A percentile compares a stretch with the other conserved stretches of the same genome.
These are phyloP conservation scores for Infundibulicybe gibba DNA, from an alignment of 768 basidiomycete species.

Conservation along the genomic window DNA sequence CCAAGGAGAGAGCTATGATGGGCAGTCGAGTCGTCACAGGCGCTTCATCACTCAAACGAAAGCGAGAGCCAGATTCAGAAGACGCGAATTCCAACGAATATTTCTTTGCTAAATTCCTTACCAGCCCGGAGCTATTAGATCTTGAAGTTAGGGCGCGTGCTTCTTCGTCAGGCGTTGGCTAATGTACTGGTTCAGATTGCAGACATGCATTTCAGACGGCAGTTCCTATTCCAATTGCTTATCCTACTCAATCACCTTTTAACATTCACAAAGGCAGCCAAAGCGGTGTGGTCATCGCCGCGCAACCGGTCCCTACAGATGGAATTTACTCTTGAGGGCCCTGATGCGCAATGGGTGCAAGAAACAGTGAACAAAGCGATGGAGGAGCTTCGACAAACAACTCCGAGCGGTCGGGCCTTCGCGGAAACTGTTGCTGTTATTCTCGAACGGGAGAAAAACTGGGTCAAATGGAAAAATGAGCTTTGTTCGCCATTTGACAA, in stretches of 20 bases:
- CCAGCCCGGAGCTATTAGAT: conserved; percentile 80
- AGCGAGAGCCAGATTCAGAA: conserved; percentile 57
- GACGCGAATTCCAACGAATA: conserved; percentile 64
- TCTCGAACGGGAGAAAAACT: conserved; percentile 82
- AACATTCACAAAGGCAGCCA: conserved; percentile 67
- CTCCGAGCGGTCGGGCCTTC: conserved; percentile 75
- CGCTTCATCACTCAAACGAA: conserved; percentile 51
- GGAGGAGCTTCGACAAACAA: conserved; percentile 66
- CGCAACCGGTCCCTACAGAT: conserved; percentile 81
- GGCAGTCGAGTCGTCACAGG: conserved; percentile 54
- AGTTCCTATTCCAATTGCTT: conserved; percentile 82
- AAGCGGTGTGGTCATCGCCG: conserved; percentile 53
- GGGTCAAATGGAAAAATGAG: conserved; percentile 89
- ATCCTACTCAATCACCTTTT: conserved; percentile 76
- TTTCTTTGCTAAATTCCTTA: conserved; percentile 93
- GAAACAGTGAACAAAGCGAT: conserved; percentile 58
- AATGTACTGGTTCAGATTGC: conserved; percentile 54
- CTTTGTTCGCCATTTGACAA: conserved; percentile 78
- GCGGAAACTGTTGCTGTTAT: conserved; percentile 70
- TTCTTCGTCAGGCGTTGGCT: conserved; percentile 3
- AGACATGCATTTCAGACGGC: conserved; percentile 90
- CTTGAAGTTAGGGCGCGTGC: conserved; percentile 62
- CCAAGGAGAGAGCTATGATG: conserved; percentile 86
- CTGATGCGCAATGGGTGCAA: conserved; percentile 74
- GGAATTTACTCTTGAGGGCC: conserved; percentile 70